Conservation (phyloP, 1,139 yeast genomes). For the Lodderomyces jiufengensis region DNA sequence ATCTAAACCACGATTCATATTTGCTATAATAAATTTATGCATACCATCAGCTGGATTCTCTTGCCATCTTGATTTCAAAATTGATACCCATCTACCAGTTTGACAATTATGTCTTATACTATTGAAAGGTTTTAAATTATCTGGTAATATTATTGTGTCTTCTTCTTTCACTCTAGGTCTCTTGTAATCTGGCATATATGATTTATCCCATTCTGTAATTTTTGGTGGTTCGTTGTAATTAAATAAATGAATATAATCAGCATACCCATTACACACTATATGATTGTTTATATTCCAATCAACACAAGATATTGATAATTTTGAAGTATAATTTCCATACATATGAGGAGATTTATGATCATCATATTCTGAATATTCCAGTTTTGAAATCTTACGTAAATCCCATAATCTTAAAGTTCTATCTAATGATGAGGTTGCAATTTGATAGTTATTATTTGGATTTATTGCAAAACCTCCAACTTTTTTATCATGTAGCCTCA, state of each 20-base stretch:
- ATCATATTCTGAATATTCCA: slow-evolving; percentile 38
- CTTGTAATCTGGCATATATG: slow-evolving; percentile 16
- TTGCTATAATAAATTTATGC: slow-evolving; percentile 85
- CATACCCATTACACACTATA: slow-evolving; percentile 90
- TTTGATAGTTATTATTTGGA: slow-evolving; percentile 55
- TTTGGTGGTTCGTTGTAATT: slow-evolving; percentile 25
- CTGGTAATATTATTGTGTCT: slow-evolving; percentile 21
- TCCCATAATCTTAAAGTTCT: slow-evolving; percentile 86
- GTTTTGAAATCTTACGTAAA: slow-evolving; percentile 49
- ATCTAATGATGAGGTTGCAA: slow-evolving; percentile 87
- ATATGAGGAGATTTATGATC: slow-evolving; percentile 45
- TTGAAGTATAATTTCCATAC: slow-evolving; percentile 63
- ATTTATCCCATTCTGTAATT: slow-evolving; percentile 27
- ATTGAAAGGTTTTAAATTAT: slow-evolving; percentile 50
- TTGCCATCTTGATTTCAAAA: slow-evolving; percentile 85
- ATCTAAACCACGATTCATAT: slow-evolving; percentile 86
- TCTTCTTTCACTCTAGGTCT: slow-evolving; percentile 15
- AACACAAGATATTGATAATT: slow-evolving; percentile 79
- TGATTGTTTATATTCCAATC: slow-evolving; percentile 79
- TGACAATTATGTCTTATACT: slow-evolving; percentile 85
- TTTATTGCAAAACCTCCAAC: slow-evolving; percentile 84
- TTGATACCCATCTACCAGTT: slow-evolving; percentile 95
- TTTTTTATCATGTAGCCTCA: slow-evolving; percentile 79
- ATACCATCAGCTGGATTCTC: slow-evolving; percentile 61
- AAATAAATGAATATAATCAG: slow-evolving; percentile 67